Percentiles rank a stretch among this genome's conserved stretches.
These are phyloP conservation scores for Phytophthora megakarya DNA, from an alignment of 352 stramenopile genomes.

Conservation along the genomic window DNA sequence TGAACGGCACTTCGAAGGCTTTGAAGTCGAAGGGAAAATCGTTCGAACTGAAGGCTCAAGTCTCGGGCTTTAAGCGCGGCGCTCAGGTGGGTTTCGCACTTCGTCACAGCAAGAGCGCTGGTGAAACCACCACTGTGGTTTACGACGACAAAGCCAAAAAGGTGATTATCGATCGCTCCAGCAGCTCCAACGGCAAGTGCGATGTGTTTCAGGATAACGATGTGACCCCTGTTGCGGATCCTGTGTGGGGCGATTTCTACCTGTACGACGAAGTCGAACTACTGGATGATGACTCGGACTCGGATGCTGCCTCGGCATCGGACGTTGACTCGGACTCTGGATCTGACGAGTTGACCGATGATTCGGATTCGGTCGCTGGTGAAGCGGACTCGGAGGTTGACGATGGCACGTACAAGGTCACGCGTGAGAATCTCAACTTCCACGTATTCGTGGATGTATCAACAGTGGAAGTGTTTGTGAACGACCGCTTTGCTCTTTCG, in stretches of 20 bases:
- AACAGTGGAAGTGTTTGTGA: slow-evolving; percentile 67
- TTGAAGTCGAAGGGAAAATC: slow-evolving; percentile 52
- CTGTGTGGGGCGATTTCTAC: slow-evolving; percentile 53
- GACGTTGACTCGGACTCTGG: neutral
- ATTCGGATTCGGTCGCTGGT: slow-evolving; percentile 11
- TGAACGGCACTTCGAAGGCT: slow-evolving; percentile 36
- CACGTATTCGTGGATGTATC: slow-evolving; percentile 68
- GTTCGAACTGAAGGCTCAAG: slow-evolving; percentile 59
- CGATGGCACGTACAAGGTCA: slow-evolving; percentile 34
- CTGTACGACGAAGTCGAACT: slow-evolving; percentile 42
- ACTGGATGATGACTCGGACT: slow-evolving; percentile 5
- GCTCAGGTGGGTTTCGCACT: slow-evolving; percentile 63
- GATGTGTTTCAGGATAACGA: slow-evolving; percentile 42
- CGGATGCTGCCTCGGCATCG: slow-evolving; percentile 6
- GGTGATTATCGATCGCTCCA: slow-evolving; percentile 54
- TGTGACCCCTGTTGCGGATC: slow-evolving; percentile 34
- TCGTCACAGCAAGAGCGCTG: slow-evolving; percentile 44
- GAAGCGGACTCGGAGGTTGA: slow-evolving; percentile 6
- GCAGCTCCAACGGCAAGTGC: slow-evolving; percentile 50
- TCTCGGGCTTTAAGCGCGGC: slow-evolving; percentile 49
- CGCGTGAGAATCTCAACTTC: slow-evolving; percentile 57
- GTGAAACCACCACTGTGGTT: slow-evolving; percentile 61
- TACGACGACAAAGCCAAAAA: slow-evolving; percentile 63
- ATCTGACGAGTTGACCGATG: neutral
- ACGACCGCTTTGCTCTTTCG: slow-evolving; percentile 64